Conservation (phyloP, 2,329 filamentous ascomycete species). For the Ustilaginoidea virens region DNA sequence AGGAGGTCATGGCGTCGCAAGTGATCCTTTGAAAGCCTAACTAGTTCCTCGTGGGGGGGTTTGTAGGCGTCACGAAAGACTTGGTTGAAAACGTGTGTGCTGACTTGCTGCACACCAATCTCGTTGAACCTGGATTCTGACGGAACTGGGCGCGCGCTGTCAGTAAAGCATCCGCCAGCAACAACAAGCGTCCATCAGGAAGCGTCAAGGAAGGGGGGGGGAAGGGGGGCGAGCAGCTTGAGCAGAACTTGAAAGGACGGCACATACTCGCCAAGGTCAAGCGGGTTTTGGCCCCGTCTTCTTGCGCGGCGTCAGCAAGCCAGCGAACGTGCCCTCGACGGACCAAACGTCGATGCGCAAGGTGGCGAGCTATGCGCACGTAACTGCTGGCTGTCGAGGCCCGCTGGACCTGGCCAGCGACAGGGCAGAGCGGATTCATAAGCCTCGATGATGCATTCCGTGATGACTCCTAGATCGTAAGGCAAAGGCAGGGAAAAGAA, state of each 20-base stretch:
- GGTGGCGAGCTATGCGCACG: slow-evolving; percentile 34
- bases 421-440: slow-evolving; percentile 16
- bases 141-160: too few relatives aligned
- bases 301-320: slow-evolving; percentile 22
- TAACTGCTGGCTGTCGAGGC: slow-evolving; percentile 30
- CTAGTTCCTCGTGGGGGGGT: slow-evolving; percentile 52
- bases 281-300: slow-evolving; percentile 7
- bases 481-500: too few relatives aligned
- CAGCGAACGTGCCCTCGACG: slow-evolving; percentile 26
- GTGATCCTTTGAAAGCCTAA: slow-evolving; percentile 70
- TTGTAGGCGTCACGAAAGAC: slow-evolving; percentile 50
- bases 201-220: too few relatives aligned
- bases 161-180: too few relatives aligned
- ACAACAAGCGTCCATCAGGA: too few relatives aligned
- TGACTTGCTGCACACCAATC: slow-evolving; percentile 89
- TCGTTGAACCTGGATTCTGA: slow-evolving; percentile 67
- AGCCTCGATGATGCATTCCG: slow-evolving; percentile 13
- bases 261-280: slow-evolving; percentile 24
- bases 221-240: too few relatives aligned
- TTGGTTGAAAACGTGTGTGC: slow-evolving; percentile 66
- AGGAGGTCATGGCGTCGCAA: slow-evolving; percentile 71
- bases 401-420: slow-evolving; percentile 22
- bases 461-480: too few relatives aligned
- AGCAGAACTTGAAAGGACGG: background rate
- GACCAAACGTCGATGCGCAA: slow-evolving; percentile 22